phyloP scores from a whole-genome alignment of 257 asterid species.

The Solanum chaucha region DNA sequence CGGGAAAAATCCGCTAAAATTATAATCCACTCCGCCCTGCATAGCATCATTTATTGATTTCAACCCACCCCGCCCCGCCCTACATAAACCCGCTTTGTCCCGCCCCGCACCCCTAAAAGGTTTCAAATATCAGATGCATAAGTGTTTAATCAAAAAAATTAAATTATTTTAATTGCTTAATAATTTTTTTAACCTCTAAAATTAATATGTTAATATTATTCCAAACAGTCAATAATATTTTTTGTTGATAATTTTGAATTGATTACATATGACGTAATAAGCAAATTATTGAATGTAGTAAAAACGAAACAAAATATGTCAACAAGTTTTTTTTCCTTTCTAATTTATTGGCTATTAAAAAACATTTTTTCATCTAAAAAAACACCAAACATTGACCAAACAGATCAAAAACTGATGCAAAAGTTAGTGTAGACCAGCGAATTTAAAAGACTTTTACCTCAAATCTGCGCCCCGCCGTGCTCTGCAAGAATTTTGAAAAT shows the following conservation, averaged over 20 bases:
- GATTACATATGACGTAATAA: neutral
- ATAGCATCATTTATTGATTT: neutral
- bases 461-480: neutral
- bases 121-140: neutral
- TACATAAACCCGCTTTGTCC: neutral
- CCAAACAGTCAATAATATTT: neutral
- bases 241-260: neutral
- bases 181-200: neutral
- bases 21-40: neutral
- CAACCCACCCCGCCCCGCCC: fast-evolving
- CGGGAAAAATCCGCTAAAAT: neutral
- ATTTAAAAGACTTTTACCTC: neutral
- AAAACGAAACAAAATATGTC: neutral
- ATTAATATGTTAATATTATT: neutral
- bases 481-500: neutral
- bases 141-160: neutral
- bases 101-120: neutral
- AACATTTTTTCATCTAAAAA: neutral
- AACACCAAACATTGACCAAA: too few species aligned
- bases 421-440: neutral
- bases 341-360: too few species aligned
- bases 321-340: neutral
- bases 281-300: neutral
- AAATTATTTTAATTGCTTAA: too few species aligned
- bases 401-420: neutral